Evolutionary conservation across 805 yeast species (phyloP).

Genomic region (Ogataea ganodermae): DNA sequence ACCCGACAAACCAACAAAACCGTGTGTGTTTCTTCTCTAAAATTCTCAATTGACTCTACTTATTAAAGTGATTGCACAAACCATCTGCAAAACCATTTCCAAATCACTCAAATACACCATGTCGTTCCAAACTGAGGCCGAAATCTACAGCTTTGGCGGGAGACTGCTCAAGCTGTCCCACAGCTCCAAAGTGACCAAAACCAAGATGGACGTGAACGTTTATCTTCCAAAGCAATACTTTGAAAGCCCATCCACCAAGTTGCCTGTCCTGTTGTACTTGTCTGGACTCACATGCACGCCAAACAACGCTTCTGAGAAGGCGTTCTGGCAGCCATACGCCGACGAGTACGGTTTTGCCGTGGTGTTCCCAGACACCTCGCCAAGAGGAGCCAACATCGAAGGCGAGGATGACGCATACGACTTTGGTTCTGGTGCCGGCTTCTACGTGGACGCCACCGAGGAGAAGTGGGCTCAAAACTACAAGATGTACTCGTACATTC

Average conservation of each 20-base stretch:
- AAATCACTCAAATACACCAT: slow-evolving; percentile 28
- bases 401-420: slow-evolving; percentile 79
- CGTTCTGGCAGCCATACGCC: slow-evolving; percentile 81
- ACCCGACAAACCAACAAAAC: too few relatives aligned
- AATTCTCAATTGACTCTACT: background rate
- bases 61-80: background rate
- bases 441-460: slow-evolving; percentile 81
- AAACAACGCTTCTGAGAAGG: slow-evolving; percentile 91
- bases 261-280: slow-evolving; percentile 78
- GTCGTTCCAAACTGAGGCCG: slow-evolving; percentile 54
- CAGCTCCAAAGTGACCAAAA: slow-evolving; percentile 60
- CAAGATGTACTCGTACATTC: slow-evolving; percentile 84
- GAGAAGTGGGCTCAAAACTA: slow-evolving; percentile 73
- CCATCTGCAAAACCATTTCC: background rate
- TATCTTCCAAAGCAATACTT: slow-evolving; percentile 66
- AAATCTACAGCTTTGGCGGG: slow-evolving; percentile 72
- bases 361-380: slow-evolving; percentile 96
- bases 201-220: slow-evolving; percentile 82
- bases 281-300: slow-evolving; percentile 95
- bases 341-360: slow-evolving; percentile 81
- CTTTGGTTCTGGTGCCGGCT: slow-evolving; percentile 95
- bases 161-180: slow-evolving; percentile 74
- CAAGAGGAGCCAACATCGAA: slow-evolving; percentile 74
- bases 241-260: slow-evolving; percentile 35
- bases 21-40: too few relatives aligned